Percentiles rank a stretch among this genome's conserved stretches.
phyloP scores from a whole-genome alignment of 495 filamentous ascomycete genomes.

The Xylaria palmicola region DNA sequence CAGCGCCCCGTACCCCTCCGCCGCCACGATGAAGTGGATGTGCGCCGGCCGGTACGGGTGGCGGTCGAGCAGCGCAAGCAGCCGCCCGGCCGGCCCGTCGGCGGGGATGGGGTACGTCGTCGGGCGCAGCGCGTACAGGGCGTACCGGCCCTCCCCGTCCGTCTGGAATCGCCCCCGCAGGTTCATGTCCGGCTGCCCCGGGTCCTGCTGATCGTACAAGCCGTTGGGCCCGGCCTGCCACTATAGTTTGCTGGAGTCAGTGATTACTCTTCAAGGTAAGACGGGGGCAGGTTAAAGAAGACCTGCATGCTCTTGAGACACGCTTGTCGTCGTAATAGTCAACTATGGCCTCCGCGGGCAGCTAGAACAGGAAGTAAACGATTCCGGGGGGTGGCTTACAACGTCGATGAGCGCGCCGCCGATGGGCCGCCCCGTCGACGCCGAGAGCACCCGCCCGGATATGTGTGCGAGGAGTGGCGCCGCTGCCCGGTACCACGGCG shows the following conservation, averaged over 20 bases:
- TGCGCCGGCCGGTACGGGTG: conserved; percentile 74
- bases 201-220: conserved; percentile 77
- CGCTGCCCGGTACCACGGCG: conserved; percentile 39
- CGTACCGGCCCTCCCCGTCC: conserved; percentile 62
- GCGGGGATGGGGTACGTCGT: conserved; percentile 70
- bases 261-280: no score
- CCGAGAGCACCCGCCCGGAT: conserved; percentile 62
- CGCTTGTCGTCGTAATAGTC: no score
- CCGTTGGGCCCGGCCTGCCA: conserved; percentile 79
- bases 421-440: conserved; percentile 56
- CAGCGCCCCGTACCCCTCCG: conserved; percentile 47
- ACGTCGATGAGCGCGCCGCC: conserved; percentile 66
- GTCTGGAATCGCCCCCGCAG: conserved; percentile 71
- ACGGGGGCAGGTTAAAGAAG: no score
- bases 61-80: conserved; percentile 60
- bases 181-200: conserved; percentile 69
- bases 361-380: no score
- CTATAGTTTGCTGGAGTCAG: no score
- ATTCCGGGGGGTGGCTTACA: no score
- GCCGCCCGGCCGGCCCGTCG: conserved; percentile 59
- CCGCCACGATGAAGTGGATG: conserved; percentile 68
- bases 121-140: conserved; percentile 66
- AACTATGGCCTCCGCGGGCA: no score
- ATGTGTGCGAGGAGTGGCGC: conserved; percentile 59
- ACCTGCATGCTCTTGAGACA: no score